These are phyloP conservation scores for Cyclotella cryptica DNA, from an alignment of 108 stramenopile species.

Conservation along the genomic window DNA sequence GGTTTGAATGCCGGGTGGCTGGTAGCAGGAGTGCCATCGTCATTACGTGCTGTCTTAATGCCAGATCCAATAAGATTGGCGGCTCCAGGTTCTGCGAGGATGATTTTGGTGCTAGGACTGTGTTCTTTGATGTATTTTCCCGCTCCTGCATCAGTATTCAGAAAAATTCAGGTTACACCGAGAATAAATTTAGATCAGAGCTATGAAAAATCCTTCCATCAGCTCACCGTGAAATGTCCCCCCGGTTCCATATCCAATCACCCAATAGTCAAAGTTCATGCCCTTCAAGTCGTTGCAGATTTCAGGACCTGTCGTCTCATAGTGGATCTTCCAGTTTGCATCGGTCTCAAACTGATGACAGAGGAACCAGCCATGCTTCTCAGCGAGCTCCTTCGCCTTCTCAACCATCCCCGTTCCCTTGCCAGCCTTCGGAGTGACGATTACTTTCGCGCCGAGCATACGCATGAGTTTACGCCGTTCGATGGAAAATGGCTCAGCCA, in stretches of 20 bases:
- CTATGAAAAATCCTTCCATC: no score
- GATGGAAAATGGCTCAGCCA: conserved; percentile 60
- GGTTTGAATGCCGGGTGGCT: conserved; percentile 62
- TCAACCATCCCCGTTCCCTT: conserved; percentile 79
- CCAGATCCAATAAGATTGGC: conserved; percentile 73
- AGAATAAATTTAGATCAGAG: no score
- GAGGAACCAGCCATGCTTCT: conserved; percentile 72
- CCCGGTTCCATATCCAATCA: conserved; percentile 70
- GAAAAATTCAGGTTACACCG: no score
- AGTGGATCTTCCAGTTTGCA: conserved; percentile 79
- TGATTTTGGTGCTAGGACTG: conserved; percentile 70
- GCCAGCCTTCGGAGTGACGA: conserved; percentile 67
- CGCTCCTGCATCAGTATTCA: not conserved
- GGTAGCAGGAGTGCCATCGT: conserved; percentile 57
- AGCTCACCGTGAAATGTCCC: conserved; percentile 66
- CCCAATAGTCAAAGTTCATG: conserved; percentile 64
- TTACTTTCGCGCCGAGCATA: conserved; percentile 73
- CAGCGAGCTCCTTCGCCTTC: conserved; percentile 73
- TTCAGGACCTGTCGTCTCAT: conserved; percentile 79
- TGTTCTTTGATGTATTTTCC: conserved; percentile 64
- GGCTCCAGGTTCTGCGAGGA: conserved; percentile 68
- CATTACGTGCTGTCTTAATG: conserved; percentile 57
- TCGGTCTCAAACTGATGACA: conserved; percentile 83
- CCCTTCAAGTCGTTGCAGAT: conserved; percentile 65
- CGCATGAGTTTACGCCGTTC: conserved; percentile 61